Evolutionary conservation across 768 basidiomycete species (phyloP).

Genomic region (Leccinellum rugosiceps): DNA sequence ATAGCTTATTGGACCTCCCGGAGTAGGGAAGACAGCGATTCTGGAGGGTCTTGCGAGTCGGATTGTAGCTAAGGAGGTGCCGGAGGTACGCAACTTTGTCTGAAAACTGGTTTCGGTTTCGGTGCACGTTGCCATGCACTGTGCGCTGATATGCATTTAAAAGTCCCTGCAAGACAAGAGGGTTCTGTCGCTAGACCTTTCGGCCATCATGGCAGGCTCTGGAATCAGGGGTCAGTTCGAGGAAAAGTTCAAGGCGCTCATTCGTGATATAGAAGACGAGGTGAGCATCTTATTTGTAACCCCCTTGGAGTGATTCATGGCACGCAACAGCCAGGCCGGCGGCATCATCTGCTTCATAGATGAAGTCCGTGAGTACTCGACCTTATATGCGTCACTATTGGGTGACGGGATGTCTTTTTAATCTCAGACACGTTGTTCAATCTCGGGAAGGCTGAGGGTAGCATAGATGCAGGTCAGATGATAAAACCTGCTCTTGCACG

Average conservation of each 20-base stretch:
- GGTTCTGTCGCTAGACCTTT: constrained; percentile 83
- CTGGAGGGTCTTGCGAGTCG: constrained; percentile 85
- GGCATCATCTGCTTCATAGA: constrained; percentile 92
- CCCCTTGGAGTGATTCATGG: constrained; percentile 19
- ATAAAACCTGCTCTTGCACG: constrained; percentile 89
- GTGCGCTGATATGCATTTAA: background rate
- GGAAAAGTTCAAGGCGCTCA: constrained; percentile 86
- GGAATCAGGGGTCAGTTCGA: constrained; percentile 92
- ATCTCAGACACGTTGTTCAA: constrained; percentile 72
- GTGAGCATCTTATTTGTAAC: constrained; percentile 34
- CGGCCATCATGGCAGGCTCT: constrained; percentile 83
- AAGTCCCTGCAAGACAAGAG: constrained; percentile 84
- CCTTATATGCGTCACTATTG: background rate
- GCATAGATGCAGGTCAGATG: constrained; percentile 91
- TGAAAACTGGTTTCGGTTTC: background rate
- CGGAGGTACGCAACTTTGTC: constrained; percentile 56
- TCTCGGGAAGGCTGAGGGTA: constrained; percentile 87
- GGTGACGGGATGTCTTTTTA: background rate
- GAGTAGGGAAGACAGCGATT: constrained; percentile 92
- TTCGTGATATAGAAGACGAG: constrained; percentile 89
- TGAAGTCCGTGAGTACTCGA: constrained; percentile 77
- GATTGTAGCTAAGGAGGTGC: constrained; percentile 86
- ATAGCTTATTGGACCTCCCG: constrained; percentile 80
- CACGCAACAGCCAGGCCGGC: constrained; percentile 45
- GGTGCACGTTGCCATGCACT: too few relatives aligned